A percentile compares a stretch with the other conserved stretches of the same genome.
These are phyloP conservation scores for Phialemonium atrogriseum DNA, from an alignment of 2,329 filamentous ascomycete genomes.

Conservation along the genomic window DNA sequence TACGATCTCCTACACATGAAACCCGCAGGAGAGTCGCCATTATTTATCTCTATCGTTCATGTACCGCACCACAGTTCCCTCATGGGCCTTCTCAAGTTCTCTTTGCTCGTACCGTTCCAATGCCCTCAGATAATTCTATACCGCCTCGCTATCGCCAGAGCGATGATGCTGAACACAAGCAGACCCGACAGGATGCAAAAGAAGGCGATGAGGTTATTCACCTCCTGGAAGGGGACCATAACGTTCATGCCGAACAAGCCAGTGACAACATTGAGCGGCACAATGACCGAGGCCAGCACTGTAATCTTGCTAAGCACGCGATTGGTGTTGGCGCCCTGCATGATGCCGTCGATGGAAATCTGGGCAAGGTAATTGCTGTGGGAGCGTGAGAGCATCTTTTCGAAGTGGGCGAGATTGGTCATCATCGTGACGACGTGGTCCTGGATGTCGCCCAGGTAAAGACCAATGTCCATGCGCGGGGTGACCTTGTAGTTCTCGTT, in stretches of 20 bases:
- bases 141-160: constrained; percentile 36
- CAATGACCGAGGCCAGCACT: constrained; percentile 86
- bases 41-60: no score
- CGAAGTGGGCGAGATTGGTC: constrained; percentile 89
- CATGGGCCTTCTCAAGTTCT: no score
- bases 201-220: constrained; percentile 46
- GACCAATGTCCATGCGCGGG: constrained; percentile 88
- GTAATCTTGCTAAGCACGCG: constrained; percentile 91
- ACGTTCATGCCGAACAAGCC: constrained; percentile 89
- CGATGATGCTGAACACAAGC: constrained; percentile 39
- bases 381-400: constrained; percentile 91
- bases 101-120: no score
- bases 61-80: no score
- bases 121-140: constrained; percentile 37
- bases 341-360: constrained; percentile 83
- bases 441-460: constrained; percentile 96
- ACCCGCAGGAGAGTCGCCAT: no score
- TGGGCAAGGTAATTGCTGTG: constrained; percentile 97
- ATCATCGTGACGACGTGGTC: constrained; percentile 99
- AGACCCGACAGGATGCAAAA: constrained; percentile 45
- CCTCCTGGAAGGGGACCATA: constrained; percentile 52
- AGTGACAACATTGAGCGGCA: constrained; percentile 88
- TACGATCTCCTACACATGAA: no score
- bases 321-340: constrained; percentile 82
- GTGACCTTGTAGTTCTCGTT: constrained; percentile 96